Percentiles rank a stretch among this genome's conserved stretches.
These are phyloP conservation scores for Myxozyma melibiosi DNA, from an alignment of 805 yeast species.

Conservation along the genomic window DNA sequence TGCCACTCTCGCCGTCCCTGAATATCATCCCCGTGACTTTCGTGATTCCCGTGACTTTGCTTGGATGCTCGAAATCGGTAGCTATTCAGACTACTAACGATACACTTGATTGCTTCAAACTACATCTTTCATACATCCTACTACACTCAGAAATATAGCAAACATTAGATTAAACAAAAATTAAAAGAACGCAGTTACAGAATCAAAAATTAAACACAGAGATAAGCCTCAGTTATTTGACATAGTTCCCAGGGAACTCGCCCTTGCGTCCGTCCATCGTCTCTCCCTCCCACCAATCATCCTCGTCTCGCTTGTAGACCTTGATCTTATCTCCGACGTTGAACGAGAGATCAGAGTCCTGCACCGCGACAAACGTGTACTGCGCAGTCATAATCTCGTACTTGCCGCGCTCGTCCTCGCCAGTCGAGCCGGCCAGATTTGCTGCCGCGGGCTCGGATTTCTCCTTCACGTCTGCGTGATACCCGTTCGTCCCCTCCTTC, in stretches of 20 bases:
- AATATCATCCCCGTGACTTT: no score
- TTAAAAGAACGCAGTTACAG: neutral
- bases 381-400: conserved; percentile 40
- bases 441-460: neutral
- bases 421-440: neutral
- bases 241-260: conserved; percentile 52
- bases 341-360: conserved; percentile 45
- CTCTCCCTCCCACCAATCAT: conserved; percentile 57
- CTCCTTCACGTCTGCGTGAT: neutral
- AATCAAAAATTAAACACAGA: neutral
- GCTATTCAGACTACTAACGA: no score
- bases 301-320: conserved; percentile 43
- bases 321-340: conserved; percentile 44
- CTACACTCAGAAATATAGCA: no score
- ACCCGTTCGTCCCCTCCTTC: neutral
- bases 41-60: no score
- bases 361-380: conserved; percentile 43
- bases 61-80: no score
- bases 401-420: conserved; percentile 35
- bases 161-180: neutral
- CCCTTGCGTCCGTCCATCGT: conserved; percentile 48
- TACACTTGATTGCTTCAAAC: no score
- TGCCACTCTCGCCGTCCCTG: no score
- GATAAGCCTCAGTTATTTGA: no score
- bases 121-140: no score